Evolutionary conservation across 345 rosid genomes (phyloP), one percentile per base, ranked within the genome.

Genomic region (Camelina laxa): DNA sequence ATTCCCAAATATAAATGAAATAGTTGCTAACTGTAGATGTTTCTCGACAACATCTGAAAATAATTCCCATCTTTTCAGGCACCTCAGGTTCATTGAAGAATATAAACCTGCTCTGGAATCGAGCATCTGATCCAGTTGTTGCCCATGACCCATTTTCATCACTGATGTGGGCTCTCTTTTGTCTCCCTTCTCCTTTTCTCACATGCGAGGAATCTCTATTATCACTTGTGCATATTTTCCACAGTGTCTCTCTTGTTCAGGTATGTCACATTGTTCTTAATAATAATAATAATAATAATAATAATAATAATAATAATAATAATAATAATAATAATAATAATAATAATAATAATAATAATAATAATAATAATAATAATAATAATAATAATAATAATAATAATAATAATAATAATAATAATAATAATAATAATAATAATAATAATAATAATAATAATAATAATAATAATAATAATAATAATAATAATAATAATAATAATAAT

Each of bases 61-160:
- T 63, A 42, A 54, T 54, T 75, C 50, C 38, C 51, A 49, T 60
- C 35, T 83, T 79, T 39, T 56, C 86, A 91, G 98, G 84, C 60
- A 75, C 83, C 61, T 59, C 82, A 60, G 69, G 63, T 69, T 75
- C 85, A 42, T 78, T 84, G 84, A 85, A 83, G 66, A 73, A 82
- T 65, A 72, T 69, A 63, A 86, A 84, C 53, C 88, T 84, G 67
- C 87, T 95, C 47, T 87, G 93, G 96, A 87, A 78, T 64, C 88
- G 85, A 75, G 87, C 90, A 70, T 82, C 93, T 75, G 95, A 87
- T 79, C 96, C 99, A 20, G 80, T 90, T 80, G 92, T 95, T 71
- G 83, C 85, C 44, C 93, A 73, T 79, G 99, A 95, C 79, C 91
- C 97, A 65, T 95, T 95, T 81, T 92, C 99, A 77, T 89, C 99